phyloP scores from a whole-genome alignment of 2,329 filamentous ascomycete species.

The Zelopaecilomyces penicillatus region DNA sequence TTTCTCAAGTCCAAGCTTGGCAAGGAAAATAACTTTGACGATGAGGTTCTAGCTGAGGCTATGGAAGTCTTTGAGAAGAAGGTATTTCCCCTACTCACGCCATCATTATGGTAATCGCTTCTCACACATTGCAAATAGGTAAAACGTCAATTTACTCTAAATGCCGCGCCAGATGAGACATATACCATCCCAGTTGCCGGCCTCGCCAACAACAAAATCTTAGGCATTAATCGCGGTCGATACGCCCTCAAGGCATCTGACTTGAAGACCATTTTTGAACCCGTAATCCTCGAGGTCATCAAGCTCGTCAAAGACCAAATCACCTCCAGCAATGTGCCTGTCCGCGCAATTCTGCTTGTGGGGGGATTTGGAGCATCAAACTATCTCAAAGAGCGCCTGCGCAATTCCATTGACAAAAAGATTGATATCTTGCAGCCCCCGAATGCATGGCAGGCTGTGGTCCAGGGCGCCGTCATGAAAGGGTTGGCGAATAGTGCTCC shows the following conservation, averaged over 20 bases:
- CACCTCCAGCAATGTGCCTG: conserved; percentile 24
- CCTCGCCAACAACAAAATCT: conserved; percentile 28
- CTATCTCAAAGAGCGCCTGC: conserved; percentile 34
- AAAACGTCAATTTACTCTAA: conserved; percentile 5
- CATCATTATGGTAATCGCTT: background rate
- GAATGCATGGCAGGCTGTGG: conserved; percentile 39
- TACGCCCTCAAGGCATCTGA: conserved; percentile 30
- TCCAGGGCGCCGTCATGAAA: conserved; percentile 41
- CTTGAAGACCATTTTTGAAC: conserved; percentile 34
- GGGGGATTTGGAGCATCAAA: conserved; percentile 39
- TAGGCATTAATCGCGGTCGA: conserved; percentile 29
- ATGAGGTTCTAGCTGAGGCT: conserved; percentile 29
- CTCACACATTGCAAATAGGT: background rate
- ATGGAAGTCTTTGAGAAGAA: conserved; percentile 34
- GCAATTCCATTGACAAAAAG: conserved; percentile 21
- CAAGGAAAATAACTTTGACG: conserved; percentile 30
- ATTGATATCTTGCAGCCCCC: conserved; percentile 37
- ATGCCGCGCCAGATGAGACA: conserved; percentile 11
- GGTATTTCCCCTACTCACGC: conserved; percentile 8
- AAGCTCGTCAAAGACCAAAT: conserved; percentile 36
- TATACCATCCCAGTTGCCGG: conserved; percentile 32
- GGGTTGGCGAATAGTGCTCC: conserved; percentile 31
- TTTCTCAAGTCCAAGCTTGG: conserved; percentile 32
- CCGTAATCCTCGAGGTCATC: conserved; percentile 34
- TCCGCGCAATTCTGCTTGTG: conserved; percentile 35